These are phyloP conservation scores for Erythrobasidium hasegawianum DNA, from an alignment of 1,284 basidiomycete genomes.

Conservation along the genomic window DNA sequence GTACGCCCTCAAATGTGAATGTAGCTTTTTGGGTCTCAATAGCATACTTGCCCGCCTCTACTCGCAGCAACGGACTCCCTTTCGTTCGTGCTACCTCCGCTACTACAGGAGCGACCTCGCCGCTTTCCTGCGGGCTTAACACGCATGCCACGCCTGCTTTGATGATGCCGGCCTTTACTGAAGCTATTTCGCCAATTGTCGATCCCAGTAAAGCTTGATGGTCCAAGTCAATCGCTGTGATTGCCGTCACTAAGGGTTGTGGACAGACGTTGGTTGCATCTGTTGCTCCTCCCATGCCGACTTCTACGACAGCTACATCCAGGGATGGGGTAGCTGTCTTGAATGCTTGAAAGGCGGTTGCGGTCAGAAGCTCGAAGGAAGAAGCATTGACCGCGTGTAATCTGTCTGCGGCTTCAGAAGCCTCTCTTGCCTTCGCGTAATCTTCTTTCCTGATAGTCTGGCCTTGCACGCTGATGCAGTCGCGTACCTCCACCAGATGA, in stretches of 20 bases:
- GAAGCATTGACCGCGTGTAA: constrained; percentile 57
- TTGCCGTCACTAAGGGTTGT: constrained; percentile 68
- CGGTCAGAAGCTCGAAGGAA: constrained; percentile 78
- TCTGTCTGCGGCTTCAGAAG: constrained; percentile 58
- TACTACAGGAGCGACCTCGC: constrained; percentile 55
- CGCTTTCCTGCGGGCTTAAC: constrained; percentile 64
- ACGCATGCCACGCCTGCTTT: constrained; percentile 67
- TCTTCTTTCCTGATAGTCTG: constrained; percentile 55
- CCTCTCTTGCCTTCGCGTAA: constrained; percentile 57
- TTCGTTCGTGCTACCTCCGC: constrained; percentile 50
- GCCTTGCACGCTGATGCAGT: constrained; percentile 71
- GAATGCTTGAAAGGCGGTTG: constrained; percentile 69
- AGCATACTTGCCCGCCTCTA: constrained; percentile 6
- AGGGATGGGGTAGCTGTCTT: constrained; percentile 56
- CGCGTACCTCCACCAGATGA: constrained; percentile 73
- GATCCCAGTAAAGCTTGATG: constrained; percentile 85
- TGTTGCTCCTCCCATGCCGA: constrained; percentile 85
- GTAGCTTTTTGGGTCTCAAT: not conserved
- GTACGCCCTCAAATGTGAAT: not conserved
- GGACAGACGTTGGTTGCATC: constrained; percentile 92
- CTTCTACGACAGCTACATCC: constrained; percentile 84
- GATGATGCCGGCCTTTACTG: constrained; percentile 80
- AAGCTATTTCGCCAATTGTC: constrained; percentile 69
- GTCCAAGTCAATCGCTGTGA: constrained; percentile 85
- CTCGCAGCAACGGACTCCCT: constrained; percentile 39